Percentiles rank a stretch among this genome's conserved stretches.
phyloP scores from a whole-genome alignment of 78 protist genomes.

The Dictyostelium intermedium region DNA sequence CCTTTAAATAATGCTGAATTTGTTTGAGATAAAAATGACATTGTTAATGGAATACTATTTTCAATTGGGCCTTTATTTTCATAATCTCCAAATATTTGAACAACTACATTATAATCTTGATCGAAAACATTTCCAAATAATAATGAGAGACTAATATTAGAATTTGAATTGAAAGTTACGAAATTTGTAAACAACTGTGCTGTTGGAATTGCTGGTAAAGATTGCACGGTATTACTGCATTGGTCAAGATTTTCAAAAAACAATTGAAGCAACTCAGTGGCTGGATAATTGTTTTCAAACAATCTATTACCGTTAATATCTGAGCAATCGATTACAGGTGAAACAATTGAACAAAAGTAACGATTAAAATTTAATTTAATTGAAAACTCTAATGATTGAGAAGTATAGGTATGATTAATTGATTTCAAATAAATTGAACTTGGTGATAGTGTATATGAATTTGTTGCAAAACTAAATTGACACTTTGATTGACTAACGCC shows the following conservation, averaged over 20 bases:
- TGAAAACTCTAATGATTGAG: neutral
- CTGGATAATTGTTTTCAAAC: neutral
- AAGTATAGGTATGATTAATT: neutral
- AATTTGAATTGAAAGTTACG: neutral
- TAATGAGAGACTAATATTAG: neutral
- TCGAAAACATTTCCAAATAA: neutral
- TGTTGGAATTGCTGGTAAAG: neutral
- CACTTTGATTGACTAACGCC: neutral
- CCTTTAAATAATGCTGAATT: neutral
- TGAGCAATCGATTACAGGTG: neutral
- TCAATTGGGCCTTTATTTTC: neutral
- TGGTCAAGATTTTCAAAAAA: neutral
- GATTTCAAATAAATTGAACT: neutral
- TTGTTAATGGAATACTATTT: neutral
- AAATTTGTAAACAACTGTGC: neutral
- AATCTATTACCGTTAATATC: slow-evolving; percentile 6
- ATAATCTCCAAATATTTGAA: neutral
- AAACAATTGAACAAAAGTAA: neutral
- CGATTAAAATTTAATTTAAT: neutral
- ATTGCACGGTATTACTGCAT: neutral
- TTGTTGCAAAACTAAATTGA: neutral
- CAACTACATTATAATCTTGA: neutral
- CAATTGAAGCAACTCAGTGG: neutral
- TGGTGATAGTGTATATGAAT: neutral
- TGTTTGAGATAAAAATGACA: neutral